Evolutionary conservation across 805 yeast genomes (phyloP), one percentile per base, ranked within the genome.

Genomic region (Ogataea neopini): DNA sequence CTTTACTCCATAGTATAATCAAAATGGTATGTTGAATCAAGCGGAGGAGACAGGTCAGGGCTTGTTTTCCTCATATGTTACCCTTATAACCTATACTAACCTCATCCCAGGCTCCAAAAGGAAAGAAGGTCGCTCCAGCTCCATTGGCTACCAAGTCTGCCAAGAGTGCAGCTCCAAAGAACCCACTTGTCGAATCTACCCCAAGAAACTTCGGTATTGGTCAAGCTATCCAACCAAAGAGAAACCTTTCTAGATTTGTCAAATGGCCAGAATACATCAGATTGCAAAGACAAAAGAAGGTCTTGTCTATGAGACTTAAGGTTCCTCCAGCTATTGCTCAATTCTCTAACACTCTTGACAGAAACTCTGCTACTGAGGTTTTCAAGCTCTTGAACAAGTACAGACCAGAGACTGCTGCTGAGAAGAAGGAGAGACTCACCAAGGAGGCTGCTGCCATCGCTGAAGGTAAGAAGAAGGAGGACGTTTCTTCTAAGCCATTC

Each of bases 241-340:
- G 92, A 79, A 87, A 91, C 87, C 84, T 91, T 71, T 77, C 92
- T 58, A 89, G 96, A 77, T 89, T 86, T 73, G 97, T 90, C 71
- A 91, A 86, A 78, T 90, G 97, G 97, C 97, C 97, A 73, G 91
- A 86, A 77, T 88, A 89, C 74, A 94, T 90, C 65, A 88, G 95
- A 79, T 80, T 90, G 67, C 97, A 90, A 81, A 89, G 97, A 82
- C 97, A 91, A 80, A 90, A 84, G 85, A 90, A 90, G 83, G 86
- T 90, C 75, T 81, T 90, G 74, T 78, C 83, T 67, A 74, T 88
- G 75, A 89, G 97, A 84, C 81, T 90, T 73, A 90, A 91, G 85
- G 97, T 90, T 71, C 97, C 97, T 63, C 97, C 97, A 70, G 87
- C 97, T 60, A 83, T 90, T 71, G 81, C 96, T 59, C 97, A 90